Base-by-base conservation (phyloP, 2,329 filamentous ascomycete genomes). In the Ophiostoma sp. region DNA sequence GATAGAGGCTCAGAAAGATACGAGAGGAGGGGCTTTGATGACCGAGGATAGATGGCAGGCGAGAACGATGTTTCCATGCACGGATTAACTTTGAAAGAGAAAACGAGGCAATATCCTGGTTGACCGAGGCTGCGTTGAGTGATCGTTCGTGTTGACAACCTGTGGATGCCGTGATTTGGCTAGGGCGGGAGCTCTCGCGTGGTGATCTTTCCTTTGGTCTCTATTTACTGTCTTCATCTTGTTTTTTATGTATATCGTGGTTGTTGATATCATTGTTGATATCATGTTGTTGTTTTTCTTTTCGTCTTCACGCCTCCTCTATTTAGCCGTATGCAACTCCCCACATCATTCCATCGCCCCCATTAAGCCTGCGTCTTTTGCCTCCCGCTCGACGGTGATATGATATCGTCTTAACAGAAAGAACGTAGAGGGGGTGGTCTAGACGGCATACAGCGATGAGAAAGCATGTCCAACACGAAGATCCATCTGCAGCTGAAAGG, bases 271-370 rank as follows among this genome's bases (percentile, higher is more conserved):
- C 25, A 12, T 12, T 4, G 15, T 48, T 22, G 57, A 39, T 39
- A n/a, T 39, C 31, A 19, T 63, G 55, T 22, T 63, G 0, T 36
- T n/a, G 2, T 31, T 33, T 17, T 59, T 33, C 12, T 59, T 39
- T 17, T 15, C 55, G 6, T 36, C 1, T 52, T 25, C n/a, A 55
- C 50, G 12, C 22, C 12, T 45, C 61, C 12, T 25, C 8, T n/a
- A 28, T 42, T 66, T 45, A 66, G 61, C 61, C 61, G 61, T 66
- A 66, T 66, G 36, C 36, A 66, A 45, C n/a, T 66, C n/a, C 22
- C 36, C 61, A 22, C 61, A 17, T 45, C n/a, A 4, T 1, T 17
- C 39, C 61, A 3, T 19, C 22, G 36, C 22, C 61, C n/a, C 12
- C 33, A 39, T 28, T 25, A 45, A 7, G 19, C 19, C 12, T 39